Evolutionary conservation across 176 grass and related monocot genomes (phyloP).

Genomic region (Oryza rufipogon): DNA sequence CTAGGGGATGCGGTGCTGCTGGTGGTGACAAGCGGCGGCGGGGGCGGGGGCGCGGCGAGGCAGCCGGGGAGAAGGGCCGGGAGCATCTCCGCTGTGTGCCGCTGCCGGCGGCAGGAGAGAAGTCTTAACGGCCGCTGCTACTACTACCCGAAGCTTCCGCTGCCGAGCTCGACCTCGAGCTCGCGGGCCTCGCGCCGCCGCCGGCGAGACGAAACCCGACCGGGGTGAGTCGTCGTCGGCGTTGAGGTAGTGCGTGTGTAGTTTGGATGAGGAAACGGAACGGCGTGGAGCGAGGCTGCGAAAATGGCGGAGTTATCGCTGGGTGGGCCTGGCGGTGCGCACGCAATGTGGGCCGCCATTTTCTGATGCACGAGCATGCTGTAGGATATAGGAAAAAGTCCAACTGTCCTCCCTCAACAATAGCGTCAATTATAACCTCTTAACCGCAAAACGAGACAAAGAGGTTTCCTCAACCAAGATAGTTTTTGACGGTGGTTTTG

Average conservation of each 20-base stretch:
- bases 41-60: slow-evolving; percentile 7
- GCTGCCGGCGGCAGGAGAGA: background rate
- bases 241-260: background rate
- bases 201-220: background rate
- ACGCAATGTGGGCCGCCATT: too few relatives aligned
- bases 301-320: too few relatives aligned
- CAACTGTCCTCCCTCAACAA: too few relatives aligned
- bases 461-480: too few relatives aligned
- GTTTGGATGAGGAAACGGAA: background rate
- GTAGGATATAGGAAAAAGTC: too few relatives aligned
- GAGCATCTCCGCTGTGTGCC: slow-evolving; percentile 22
- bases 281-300: too few relatives aligned
- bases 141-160: background rate
- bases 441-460: too few relatives aligned
- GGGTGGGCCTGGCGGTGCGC: too few relatives aligned
- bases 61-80: slow-evolving; percentile 16
- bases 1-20: background rate
- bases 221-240: background rate
- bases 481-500: too few relatives aligned
- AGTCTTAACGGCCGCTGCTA: background rate
- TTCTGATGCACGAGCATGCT: too few relatives aligned
- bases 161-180: too few relatives aligned
- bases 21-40: background rate
- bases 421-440: too few relatives aligned
- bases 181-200: background rate